Conservation (phyloP, 495 filamentous ascomycete species). For the Rostrohypoxylon terebratum region DNA sequence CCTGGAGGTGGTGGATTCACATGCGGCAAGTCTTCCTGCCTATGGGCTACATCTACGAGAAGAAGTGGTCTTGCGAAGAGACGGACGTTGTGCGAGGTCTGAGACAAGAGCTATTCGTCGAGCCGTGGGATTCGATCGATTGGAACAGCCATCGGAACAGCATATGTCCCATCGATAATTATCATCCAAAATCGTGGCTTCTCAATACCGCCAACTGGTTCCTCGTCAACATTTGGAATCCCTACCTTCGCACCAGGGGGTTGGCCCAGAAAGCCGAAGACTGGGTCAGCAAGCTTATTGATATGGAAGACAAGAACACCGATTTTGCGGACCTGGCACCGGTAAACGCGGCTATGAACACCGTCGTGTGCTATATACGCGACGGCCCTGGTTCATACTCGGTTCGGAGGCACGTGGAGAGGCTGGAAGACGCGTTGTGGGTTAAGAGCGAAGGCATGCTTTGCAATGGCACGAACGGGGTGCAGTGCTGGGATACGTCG, state of each 20-base stretch:
- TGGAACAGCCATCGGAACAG: slow-evolving; percentile 84
- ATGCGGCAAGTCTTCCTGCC: slow-evolving; percentile 93
- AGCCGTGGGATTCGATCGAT: slow-evolving; percentile 80
- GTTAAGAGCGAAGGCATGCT: slow-evolving; percentile 92
- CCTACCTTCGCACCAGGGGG: slow-evolving; percentile 70
- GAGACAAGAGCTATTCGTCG: slow-evolving; percentile 84
- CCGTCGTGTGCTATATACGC: slow-evolving; percentile 81
- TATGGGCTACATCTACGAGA: slow-evolving; percentile 91
- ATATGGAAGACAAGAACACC: slow-evolving; percentile 91
- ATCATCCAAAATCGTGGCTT: slow-evolving; percentile 89
- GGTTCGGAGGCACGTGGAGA: slow-evolving; percentile 81
- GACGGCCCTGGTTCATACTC: slow-evolving; percentile 83
- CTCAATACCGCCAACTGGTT: slow-evolving; percentile 80
- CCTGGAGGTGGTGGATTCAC: slow-evolving; percentile 99
- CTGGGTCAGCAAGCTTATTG: slow-evolving; percentile 77
- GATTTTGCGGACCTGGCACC: slow-evolving; percentile 88
- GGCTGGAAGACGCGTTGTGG: slow-evolving; percentile 90
- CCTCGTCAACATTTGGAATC: slow-evolving; percentile 81
- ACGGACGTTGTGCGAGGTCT: slow-evolving; percentile 77
- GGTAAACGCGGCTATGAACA: slow-evolving; percentile 90
- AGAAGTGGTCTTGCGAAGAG: slow-evolving; percentile 76
- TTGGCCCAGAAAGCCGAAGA: slow-evolving; percentile 75
- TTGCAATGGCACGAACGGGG: slow-evolving; percentile 94
- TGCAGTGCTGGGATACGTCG: slow-evolving; percentile 95
- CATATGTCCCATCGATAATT: slow-evolving; percentile 84